Conservation (phyloP, 1,284 basidiomycete genomes). For the Rhodofomes roseus region DNA sequence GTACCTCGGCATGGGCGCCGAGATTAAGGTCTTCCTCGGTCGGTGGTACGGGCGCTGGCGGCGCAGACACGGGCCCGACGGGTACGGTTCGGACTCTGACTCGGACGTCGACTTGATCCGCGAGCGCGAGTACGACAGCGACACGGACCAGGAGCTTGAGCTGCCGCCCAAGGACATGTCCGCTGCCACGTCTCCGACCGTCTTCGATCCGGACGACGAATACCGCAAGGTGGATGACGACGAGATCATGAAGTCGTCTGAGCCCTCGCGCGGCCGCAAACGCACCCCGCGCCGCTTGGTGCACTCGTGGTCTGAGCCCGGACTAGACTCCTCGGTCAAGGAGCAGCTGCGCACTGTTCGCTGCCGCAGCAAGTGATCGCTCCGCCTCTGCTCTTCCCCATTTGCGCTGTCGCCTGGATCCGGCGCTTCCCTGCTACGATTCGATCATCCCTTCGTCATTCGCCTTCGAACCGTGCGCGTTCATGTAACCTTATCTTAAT, state of each 20-base stretch:
- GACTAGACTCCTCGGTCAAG: slow-evolving; percentile 19
- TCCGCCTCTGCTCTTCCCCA: neutral
- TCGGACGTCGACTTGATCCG: slow-evolving; percentile 23
- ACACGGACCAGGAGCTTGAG: slow-evolving; percentile 25
- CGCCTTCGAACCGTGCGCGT: slow-evolving; percentile 2
- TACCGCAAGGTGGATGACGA: slow-evolving; percentile 35
- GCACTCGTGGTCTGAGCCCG: slow-evolving; percentile 33
- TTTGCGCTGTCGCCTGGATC: neutral
- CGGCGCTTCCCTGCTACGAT: neutral
- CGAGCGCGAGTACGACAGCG: slow-evolving; percentile 32
- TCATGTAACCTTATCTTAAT: slow-evolving; percentile 11
- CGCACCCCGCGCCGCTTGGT: slow-evolving; percentile 25
- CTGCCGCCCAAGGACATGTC: slow-evolving; percentile 8
- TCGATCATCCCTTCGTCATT: slow-evolving; percentile 3
- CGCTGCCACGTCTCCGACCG: slow-evolving; percentile 20
- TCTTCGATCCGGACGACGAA: slow-evolving; percentile 27
- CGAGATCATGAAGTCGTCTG: slow-evolving; percentile 13
- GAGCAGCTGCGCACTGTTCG: slow-evolving; percentile 13
- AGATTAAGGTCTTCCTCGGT: slow-evolving; percentile 67
- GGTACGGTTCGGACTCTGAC: slow-evolving; percentile 11
- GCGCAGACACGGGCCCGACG: slow-evolving; percentile 28
- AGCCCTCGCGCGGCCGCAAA: slow-evolving; percentile 28
- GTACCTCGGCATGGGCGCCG: slow-evolving; percentile 65
- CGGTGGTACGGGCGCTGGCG: slow-evolving; percentile 61
- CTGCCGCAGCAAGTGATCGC: slow-evolving; percentile 18